Conservation (phyloP, 2,329 filamentous ascomycete species). For the Neophaeococcomyces aloes region DNA sequence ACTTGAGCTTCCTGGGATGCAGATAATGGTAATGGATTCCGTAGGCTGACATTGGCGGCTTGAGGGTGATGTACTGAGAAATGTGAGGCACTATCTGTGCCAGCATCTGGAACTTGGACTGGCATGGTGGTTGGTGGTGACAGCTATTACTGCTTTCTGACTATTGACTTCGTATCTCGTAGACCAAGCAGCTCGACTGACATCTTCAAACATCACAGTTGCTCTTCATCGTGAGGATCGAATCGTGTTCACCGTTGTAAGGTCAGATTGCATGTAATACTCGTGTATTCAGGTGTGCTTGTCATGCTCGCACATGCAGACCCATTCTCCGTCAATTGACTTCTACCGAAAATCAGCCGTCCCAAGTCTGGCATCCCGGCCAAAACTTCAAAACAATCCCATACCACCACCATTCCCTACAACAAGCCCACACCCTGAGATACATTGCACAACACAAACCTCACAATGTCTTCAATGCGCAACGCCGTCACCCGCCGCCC, state of each 20-base stretch:
- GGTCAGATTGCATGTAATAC: too few species aligned
- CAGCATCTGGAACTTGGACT: constrained; percentile 20
- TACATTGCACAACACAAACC: not conserved
- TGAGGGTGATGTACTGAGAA: constrained; percentile 5
- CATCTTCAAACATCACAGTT: too few species aligned
- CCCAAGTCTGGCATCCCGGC: too few species aligned
- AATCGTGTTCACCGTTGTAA: too few species aligned
- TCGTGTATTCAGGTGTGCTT: too few species aligned
- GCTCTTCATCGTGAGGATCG: too few species aligned
- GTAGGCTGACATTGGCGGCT: constrained; percentile 26
- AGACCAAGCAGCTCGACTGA: too few species aligned
- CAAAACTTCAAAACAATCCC: constrained; percentile 1
- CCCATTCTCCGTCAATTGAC: too few species aligned
- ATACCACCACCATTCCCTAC: constrained; percentile 13
- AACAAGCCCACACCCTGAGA: not conserved
- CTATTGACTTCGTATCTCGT: too few species aligned
- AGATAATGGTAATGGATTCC: constrained; percentile 74
- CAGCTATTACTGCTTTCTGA: too few species aligned
- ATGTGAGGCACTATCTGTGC: constrained; percentile 10
- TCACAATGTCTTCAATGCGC: constrained; percentile 47
- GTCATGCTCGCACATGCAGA: too few species aligned
- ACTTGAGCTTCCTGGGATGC: constrained; percentile 73
- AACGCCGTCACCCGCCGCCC: constrained; percentile 66
- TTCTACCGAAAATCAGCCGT: too few species aligned
- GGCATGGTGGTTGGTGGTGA: constrained; percentile 10